These are phyloP conservation scores for Abrus pulchellus DNA, from an alignment of 306 rosid species.

Conservation along the genomic window DNA sequence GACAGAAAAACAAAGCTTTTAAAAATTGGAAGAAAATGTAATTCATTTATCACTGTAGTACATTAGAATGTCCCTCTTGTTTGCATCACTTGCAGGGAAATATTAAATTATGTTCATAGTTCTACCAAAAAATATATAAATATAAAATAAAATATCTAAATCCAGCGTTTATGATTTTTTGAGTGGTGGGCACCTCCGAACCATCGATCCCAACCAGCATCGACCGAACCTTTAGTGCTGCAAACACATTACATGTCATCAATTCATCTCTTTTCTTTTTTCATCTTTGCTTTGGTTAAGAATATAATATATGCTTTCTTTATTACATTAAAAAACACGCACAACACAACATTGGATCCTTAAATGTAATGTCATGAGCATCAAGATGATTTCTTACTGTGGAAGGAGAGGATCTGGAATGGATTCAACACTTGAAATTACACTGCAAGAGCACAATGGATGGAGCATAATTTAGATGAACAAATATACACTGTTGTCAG, in stretches of 20 bases:
- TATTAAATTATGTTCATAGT: constrained; percentile 21
- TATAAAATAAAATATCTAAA: constrained; percentile 46
- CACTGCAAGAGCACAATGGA: constrained; percentile 54
- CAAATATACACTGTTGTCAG: not conserved
- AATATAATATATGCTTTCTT: not conserved
- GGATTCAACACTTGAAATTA: constrained; percentile 72
- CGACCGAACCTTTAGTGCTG: constrained; percentile 66
- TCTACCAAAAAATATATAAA: not conserved
- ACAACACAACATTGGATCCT: constrained; percentile 8
- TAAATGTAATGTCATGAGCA: not conserved
- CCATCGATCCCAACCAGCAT: constrained; percentile 86
- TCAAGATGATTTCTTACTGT: constrained; percentile 57
- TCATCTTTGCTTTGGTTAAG: not conserved
- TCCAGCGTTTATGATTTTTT: constrained; percentile 78
- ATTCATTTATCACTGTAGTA: not conserved
- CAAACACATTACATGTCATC: constrained; percentile 10
- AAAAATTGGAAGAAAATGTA: not conserved
- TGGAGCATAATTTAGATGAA: not conserved
- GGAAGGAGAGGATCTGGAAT: constrained; percentile 88
- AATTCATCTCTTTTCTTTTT: constrained; percentile 11
- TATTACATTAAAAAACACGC: constrained; percentile 13
- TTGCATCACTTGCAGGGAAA: constrained; percentile 17
- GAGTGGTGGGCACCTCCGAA: constrained; percentile 75
- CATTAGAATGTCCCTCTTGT: not conserved
- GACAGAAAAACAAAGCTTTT: not conserved